Percentiles rank a stretch among this genome's conserved stretches.
Conservation (phyloP, 2,329 filamentous ascomycete genomes). For the Monosporascus sp. region DNA sequence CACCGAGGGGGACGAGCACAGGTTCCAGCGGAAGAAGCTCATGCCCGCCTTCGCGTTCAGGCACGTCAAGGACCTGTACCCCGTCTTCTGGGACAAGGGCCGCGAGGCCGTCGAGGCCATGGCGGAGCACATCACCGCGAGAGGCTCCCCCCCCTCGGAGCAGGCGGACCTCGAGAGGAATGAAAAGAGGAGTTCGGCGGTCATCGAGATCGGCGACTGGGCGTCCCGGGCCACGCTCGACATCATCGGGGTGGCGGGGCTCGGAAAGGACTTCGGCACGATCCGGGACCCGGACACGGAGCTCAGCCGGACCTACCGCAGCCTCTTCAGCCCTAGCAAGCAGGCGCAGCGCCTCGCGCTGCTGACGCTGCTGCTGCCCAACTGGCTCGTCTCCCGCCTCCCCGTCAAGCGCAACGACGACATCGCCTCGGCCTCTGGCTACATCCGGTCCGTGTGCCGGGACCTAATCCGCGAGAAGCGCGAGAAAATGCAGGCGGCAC, state of each 20-base stretch:
- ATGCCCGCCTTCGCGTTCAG: slow-evolving; percentile 15
- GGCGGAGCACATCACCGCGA: slow-evolving; percentile 39
- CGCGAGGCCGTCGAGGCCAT: slow-evolving; percentile 62
- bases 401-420: slow-evolving; percentile 69
- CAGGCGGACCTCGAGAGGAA: slow-evolving; percentile 24
- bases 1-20: slow-evolving; percentile 59
- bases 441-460: slow-evolving; percentile 61
- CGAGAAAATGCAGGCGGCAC: slow-evolving; percentile 40
- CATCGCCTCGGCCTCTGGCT: slow-evolving; percentile 47
- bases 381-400: slow-evolving; percentile 54
- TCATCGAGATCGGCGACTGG: slow-evolving; percentile 58
- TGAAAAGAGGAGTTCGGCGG: slow-evolving; percentile 26
- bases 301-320: slow-evolving; percentile 53
- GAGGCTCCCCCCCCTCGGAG: slow-evolving; percentile 11
- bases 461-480: slow-evolving; percentile 68
- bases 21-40: slow-evolving; percentile 14
- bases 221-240: slow-evolving; percentile 65
- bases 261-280: slow-evolving; percentile 66
- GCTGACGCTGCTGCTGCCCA: slow-evolving; percentile 56
- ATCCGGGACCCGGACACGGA: slow-evolving; percentile 55
- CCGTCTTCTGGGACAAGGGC: slow-evolving; percentile 56
- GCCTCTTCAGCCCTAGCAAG: slow-evolving; percentile 47
- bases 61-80: slow-evolving; percentile 13
- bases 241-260: slow-evolving; percentile 68
- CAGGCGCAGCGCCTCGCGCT: slow-evolving; percentile 52